Evolutionary conservation across 169 alveolate genomes (phyloP).

Genomic region (Cyclospora cayetanensis): DNA sequence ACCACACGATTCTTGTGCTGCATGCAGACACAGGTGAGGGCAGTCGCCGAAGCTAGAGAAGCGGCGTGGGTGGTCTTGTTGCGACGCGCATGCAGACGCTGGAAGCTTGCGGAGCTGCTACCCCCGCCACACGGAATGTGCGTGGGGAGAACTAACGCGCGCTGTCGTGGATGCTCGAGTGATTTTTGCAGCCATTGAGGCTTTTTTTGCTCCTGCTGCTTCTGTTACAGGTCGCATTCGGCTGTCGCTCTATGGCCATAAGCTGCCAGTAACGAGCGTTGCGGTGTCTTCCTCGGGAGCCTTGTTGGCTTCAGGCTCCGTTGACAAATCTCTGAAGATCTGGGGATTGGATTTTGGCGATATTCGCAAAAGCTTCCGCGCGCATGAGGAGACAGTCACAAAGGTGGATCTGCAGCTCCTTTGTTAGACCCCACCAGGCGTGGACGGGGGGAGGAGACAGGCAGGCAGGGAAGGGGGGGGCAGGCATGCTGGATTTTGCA

Average conservation of each 20-base stretch:
- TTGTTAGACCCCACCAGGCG: no score
- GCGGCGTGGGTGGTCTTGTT: no score
- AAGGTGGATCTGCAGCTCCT: constrained; percentile 13
- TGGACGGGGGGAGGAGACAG: no score
- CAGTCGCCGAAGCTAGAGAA: background rate
- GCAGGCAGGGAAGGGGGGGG: no score
- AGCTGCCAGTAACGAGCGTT: constrained; percentile 86
- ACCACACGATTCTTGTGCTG: constrained; percentile 82
- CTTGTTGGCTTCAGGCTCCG: constrained; percentile 86
- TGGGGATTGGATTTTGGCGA: constrained; percentile 92
- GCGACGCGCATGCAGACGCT: no score
- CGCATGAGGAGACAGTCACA: constrained; percentile 61
- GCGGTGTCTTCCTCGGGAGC: constrained; percentile 84
- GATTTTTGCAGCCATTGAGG: no score
- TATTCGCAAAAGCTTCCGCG: constrained; percentile 51
- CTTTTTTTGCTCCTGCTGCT: background rate
- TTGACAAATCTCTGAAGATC: constrained; percentile 87
- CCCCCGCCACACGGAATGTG: no score
- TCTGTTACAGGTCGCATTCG: background rate
- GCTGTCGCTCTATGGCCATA: constrained; percentile 90
- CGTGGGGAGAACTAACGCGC: no score
- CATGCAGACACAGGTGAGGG: constrained; percentile 82
- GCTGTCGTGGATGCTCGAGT: no score
- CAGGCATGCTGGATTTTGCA: no score
- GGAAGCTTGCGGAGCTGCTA: no score